Evolutionary conservation across 2,329 filamentous ascomycete genomes (phyloP).

Genomic region (Penicillium sclerotigenum): DNA sequence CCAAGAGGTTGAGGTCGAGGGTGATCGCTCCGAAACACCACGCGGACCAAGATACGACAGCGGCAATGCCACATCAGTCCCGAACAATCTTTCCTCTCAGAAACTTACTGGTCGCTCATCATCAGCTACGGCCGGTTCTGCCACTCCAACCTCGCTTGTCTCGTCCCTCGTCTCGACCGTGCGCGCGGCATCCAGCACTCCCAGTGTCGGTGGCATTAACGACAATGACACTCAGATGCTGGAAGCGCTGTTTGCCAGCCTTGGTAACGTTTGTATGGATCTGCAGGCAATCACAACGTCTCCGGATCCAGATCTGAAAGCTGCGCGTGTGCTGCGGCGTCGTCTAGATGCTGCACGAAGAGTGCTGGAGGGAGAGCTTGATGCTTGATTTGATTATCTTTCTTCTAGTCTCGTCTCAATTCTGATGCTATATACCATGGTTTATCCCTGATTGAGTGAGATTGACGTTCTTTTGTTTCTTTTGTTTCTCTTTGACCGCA

Average conservation of each 20-base stretch:
- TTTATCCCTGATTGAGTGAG: neutral
- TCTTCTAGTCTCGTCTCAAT: neutral
- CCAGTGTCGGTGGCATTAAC: conserved; percentile 38
- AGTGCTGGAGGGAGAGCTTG: conserved; percentile 67
- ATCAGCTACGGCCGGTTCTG: conserved; percentile 26
- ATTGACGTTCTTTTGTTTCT: conserved; percentile 7
- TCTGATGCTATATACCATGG: conserved; percentile 9
- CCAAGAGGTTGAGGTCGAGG: conserved; percentile 18
- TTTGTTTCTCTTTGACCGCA: conserved; percentile 5
- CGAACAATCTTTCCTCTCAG: conserved; percentile 18
- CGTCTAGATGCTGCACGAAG: conserved; percentile 71
- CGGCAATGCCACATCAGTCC: conserved; percentile 2
- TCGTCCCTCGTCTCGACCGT: conserved; percentile 41
- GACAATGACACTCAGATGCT: conserved; percentile 57
- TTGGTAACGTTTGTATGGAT: conserved; percentile 50
- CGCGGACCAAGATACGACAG: conserved; percentile 15
- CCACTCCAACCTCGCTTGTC: conserved; percentile 33
- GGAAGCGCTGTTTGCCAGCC: conserved; percentile 52
- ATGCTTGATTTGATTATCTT: conserved; percentile 26
- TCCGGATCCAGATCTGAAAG: conserved; percentile 54
- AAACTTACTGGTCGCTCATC: conserved; percentile 30
- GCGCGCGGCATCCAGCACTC: conserved; percentile 31
- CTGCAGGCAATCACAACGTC: conserved; percentile 49
- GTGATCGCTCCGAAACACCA: conserved; percentile 22
- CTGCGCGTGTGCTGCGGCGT: conserved; percentile 62